Conservation (phyloP, 768 basidiomycete genomes). For the Tulasnella sp. region DNA sequence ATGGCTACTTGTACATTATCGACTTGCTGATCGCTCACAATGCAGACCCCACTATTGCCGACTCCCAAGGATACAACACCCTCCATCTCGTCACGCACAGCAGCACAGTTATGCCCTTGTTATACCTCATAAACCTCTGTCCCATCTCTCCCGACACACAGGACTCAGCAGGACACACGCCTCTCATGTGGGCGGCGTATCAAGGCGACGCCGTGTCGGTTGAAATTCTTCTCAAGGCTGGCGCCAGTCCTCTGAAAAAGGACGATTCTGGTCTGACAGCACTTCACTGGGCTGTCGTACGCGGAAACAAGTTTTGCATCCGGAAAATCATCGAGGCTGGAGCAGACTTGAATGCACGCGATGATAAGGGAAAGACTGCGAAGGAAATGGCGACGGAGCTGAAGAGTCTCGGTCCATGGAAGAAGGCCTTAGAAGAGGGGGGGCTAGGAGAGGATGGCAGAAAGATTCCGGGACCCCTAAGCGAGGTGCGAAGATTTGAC, state of each 20-base stretch:
- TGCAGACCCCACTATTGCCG: slow-evolving; percentile 84
- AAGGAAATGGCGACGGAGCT: slow-evolving; percentile 91
- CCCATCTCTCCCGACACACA: slow-evolving; percentile 84
- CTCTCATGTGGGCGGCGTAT: slow-evolving; percentile 98
- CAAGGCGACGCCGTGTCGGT: slow-evolving; percentile 96
- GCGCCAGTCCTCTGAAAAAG: slow-evolving; percentile 62
- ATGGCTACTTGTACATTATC: slow-evolving; percentile 91
- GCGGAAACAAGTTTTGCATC: slow-evolving; percentile 82
- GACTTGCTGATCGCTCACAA: slow-evolving; percentile 82
- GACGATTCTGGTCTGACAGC: slow-evolving; percentile 82
- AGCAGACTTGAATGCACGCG: slow-evolving; percentile 68
- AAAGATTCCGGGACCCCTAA: slow-evolving; percentile 54
- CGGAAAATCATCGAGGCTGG: slow-evolving; percentile 77
- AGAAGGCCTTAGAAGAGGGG: slow-evolving; percentile 78
- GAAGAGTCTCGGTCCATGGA: slow-evolving; percentile 85
- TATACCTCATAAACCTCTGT: slow-evolving; percentile 78
- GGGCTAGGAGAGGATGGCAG: slow-evolving; percentile 70
- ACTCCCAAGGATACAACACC: slow-evolving; percentile 93
- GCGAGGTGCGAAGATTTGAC: slow-evolving; percentile 40
- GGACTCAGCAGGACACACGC: slow-evolving; percentile 87
- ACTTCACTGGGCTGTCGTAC: slow-evolving; percentile 94
- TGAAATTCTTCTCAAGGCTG: slow-evolving; percentile 78
- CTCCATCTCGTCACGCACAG: slow-evolving; percentile 94
- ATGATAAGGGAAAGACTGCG: slow-evolving; percentile 76
- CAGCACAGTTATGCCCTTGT: slow-evolving; percentile 84